Evolutionary conservation across 495 filamentous ascomycete genomes (phyloP), one percentile per base, ranked within the genome.

Genomic region (Extremus antarcticus): DNA sequence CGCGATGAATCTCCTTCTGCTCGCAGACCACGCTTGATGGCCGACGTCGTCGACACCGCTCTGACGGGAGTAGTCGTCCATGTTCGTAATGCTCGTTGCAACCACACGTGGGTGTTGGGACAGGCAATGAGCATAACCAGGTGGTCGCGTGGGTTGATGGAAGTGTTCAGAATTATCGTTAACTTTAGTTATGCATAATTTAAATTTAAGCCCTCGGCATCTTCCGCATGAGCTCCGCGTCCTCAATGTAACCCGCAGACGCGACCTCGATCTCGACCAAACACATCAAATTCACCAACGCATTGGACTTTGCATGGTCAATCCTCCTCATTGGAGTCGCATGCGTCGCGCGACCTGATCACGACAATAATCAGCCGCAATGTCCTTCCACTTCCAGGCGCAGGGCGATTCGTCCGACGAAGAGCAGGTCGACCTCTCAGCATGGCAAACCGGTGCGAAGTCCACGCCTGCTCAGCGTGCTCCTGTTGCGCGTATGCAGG

Each of bases 1-100:
- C 63, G 19, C 74, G 74, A 45, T 7, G 41, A 7, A n/a, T n/a
- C 15, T 45, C 19, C 41, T 45, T 45, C 41, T 53, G 70, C 69
- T 50, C 72, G 70, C 46, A 78, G 71, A 3, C 77, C 78, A 19
- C 74, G 71, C 24, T 70, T 71, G 60, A 82, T 81, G 24, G 78
- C 76, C 13, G 75, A 76, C 46, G 72, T 78, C 48, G 78, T 68
- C n/a, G 78, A 81, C 25, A 74, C 75, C 54, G 45, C 16, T 49
- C 51, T 38, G 48, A 54, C 8, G 2, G 20, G 38, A n/a, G 47
- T 3, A 2, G 7, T 20, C 3, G 25, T 10, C 47, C 47, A 50
- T 20, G 22, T 17, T n/a, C 25, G 22, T 24, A 49, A n/a, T 39
- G 35, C 49, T 9, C 43, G 2, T 20, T 17, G 15, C 4, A 55